Evolutionary conservation across 1,139 yeast species (phyloP).

Genomic region (Kodamaea suecica): DNA sequence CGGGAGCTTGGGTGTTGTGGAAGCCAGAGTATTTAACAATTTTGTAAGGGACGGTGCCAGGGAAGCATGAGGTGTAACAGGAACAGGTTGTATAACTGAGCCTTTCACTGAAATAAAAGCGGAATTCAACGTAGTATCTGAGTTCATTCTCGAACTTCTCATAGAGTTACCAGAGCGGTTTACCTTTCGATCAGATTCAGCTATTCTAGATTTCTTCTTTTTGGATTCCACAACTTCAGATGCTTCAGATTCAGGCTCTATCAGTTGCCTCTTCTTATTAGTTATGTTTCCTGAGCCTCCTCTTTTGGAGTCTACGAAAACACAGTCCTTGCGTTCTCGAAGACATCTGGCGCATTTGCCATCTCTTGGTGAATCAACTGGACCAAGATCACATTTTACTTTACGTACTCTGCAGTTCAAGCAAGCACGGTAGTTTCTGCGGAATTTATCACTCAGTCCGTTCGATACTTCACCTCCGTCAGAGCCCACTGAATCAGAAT

Average conservation of each 20-base stretch:
- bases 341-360: constrained; percentile 87
- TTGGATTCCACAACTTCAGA: not conserved
- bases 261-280: constrained; percentile 18
- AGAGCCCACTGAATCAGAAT: not conserved
- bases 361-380: constrained; percentile 64
- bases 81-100: not conserved
- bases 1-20: not conserved
- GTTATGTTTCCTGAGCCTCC: constrained; percentile 51
- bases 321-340: constrained; percentile 78
- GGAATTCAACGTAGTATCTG: too few species aligned
- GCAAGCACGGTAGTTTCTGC: constrained; percentile 79
- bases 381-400: constrained; percentile 81
- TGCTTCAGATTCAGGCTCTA: constrained; percentile 12
- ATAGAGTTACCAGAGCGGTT: too few species aligned
- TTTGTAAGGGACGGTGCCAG: constrained; percentile 1
- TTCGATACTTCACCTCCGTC: not conserved
- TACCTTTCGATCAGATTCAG: not conserved
- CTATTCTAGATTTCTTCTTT: not conserved
- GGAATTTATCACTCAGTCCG: constrained; percentile 27
- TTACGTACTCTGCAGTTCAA: constrained; percentile 78
- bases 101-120: not conserved
- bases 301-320: constrained; percentile 62
- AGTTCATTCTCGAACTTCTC: too few species aligned
- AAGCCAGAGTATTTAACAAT: not conserved
- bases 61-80: constrained; percentile 1